Evolutionary conservation across 2,329 filamentous ascomycete genomes (phyloP), one percentile per base, ranked within the genome.

Genomic region (Aspergillus melleus): DNA sequence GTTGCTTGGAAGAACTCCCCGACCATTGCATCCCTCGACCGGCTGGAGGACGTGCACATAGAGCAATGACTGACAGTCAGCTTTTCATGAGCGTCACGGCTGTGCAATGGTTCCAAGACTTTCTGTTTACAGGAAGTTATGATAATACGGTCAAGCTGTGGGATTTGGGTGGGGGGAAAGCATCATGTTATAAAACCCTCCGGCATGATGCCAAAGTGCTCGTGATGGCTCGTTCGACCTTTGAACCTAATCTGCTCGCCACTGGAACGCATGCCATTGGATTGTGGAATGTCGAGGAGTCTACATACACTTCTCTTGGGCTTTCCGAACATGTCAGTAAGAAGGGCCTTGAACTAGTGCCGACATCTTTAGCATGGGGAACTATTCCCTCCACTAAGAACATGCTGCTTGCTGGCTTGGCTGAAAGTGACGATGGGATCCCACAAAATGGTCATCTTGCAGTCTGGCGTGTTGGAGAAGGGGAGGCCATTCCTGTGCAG

Each of bases 81-180:
- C 70, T 88, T 0, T 88, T 84, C 65, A 81, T 80, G 65, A 87
- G 83, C 12, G 81, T 88, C 1, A 82, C 81, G 9, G 78, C 80
- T 6, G 79, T 86, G 9, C 78, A 79, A 4, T 88, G 86, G 74
- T 75, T 78, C 57, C 78, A 78, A 2, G 67, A 77, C 6, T 69
- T 70, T 2, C 75, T 86, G 52, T 84, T 80, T 61, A 84, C 83
- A 1, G 80, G 83, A 1, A 84, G 85, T 4, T 85, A 83, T 58
- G 85, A 88, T 58, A 71, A 77, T 2, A 80, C 77, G 2, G 76
- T 86, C 54, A 87, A 85, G 65, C 72, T 88, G 39, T 88, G 86
- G 86, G 71, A 81, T 60, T 72, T 75, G 6, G 62, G 65, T 6
- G 69, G 70, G 29, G 66, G 60, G 10, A 59, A 61, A 12, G 57